phyloP scores from a whole-genome alignment of 2,329 filamentous ascomycete species.

The Scedosporium boydii region DNA sequence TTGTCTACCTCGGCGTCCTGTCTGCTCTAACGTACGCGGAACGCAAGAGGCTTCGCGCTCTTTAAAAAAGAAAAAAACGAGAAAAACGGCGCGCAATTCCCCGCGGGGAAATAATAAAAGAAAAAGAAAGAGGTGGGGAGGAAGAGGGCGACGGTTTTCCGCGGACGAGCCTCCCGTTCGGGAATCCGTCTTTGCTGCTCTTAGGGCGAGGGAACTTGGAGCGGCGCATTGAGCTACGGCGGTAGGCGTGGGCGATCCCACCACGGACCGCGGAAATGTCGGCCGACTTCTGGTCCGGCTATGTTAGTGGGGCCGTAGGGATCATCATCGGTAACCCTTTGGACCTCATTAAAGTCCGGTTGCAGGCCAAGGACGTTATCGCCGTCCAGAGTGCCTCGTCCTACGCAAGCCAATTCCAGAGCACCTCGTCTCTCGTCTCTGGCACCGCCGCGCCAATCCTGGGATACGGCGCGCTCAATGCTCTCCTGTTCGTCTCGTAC shows the following conservation, averaged over 20 bases:
- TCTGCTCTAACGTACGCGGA: constrained; percentile 1
- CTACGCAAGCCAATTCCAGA: constrained; percentile 23
- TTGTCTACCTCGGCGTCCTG: constrained; percentile 5
- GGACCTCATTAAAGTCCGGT: constrained; percentile 52
- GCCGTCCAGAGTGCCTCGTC: constrained; percentile 12
- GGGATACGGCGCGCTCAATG: constrained; percentile 85
- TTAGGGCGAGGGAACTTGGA: no score
- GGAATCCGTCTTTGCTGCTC: not conserved
- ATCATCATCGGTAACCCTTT: constrained; percentile 87
- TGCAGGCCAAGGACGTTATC: constrained; percentile 51
- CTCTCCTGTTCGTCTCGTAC: constrained; percentile 81
- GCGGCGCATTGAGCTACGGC: no score
- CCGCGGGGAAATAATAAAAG: no score
- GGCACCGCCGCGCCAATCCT: constrained; percentile 80
- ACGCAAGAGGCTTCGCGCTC: not conserved
- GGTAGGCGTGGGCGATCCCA: not conserved
- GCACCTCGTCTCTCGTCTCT: constrained; percentile 32
- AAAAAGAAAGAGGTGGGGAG: no score
- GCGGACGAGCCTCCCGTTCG: no score
- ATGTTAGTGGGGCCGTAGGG: constrained; percentile 73
- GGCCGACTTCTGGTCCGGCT: constrained; percentile 89
- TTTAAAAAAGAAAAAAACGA: not conserved
- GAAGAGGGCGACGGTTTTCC: no score
- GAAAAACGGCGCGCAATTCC: not conserved
- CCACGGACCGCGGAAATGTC: constrained; percentile 48